phyloP scores from a whole-genome alignment of 306 rosid species.

The Fragaria ananassa region DNA sequence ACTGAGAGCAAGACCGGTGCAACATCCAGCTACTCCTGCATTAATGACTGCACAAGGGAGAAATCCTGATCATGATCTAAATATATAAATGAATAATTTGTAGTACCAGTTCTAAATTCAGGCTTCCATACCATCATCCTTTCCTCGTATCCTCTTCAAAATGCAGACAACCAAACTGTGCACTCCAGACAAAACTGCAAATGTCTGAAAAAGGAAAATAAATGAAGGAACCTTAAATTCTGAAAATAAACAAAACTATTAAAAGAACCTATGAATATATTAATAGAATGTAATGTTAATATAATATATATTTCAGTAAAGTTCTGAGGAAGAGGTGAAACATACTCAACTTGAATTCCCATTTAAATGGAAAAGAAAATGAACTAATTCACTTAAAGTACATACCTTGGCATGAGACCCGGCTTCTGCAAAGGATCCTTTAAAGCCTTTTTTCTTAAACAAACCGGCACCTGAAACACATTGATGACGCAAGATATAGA shows the following conservation, averaged over 20 bases:
- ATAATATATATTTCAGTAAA: neutral
- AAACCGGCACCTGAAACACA: conserved; percentile 76
- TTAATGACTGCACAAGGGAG: conserved; percentile 64
- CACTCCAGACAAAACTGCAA: conserved; percentile 97
- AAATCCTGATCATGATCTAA: conserved; percentile 15
- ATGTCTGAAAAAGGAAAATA: conserved; percentile 50
- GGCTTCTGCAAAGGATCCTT: conserved; percentile 85
- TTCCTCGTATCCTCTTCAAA: conserved; percentile 86
- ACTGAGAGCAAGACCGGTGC: conserved; percentile 96
- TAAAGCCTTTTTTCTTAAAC: conserved; percentile 83
- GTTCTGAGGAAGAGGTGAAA: too few species aligned
- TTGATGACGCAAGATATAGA: neutral
- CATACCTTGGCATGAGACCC: conserved; percentile 84
- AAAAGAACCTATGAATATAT: neutral
- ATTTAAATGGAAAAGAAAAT: neutral
- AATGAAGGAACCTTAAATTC: neutral
- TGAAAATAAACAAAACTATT: neutral
- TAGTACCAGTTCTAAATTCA: conserved; percentile 11
- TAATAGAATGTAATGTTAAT: neutral
- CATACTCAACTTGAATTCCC: too few species aligned
- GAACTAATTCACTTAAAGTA: neutral
- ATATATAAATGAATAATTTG: neutral
- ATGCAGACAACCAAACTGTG: conserved; percentile 95
- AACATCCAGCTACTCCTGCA: conserved; percentile 98
- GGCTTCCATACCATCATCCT: conserved; percentile 71